phyloP scores from a whole-genome alignment of 805 yeast genomes.

The Myxozyma vanderwaltii region DNA sequence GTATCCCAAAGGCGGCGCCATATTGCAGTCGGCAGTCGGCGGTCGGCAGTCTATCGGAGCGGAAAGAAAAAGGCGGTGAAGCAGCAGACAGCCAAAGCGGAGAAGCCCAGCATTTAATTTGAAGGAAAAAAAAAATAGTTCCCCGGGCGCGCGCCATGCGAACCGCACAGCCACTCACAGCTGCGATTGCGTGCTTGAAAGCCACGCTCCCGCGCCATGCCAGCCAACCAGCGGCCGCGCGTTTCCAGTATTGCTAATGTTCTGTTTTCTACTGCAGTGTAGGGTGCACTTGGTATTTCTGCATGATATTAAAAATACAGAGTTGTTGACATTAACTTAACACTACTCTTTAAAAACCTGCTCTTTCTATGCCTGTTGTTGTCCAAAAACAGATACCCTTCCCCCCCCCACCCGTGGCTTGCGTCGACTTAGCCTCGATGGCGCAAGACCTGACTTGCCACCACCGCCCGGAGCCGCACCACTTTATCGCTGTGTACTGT shows the following conservation, averaged over 20 bases:
- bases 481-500: not conserved
- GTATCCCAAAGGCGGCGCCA: constrained; percentile 29
- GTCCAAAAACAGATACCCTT: too few species aligned
- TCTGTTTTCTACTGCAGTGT: not conserved
- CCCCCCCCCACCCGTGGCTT: too few species aligned
- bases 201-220: not conserved
- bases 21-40: not conserved
- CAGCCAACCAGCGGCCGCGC: not conserved
- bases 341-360: too few species aligned
- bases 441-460: constrained; percentile 3
- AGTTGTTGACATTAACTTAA: too few species aligned
- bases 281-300: too few species aligned
- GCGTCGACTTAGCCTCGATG: not conserved
- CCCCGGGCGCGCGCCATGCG: constrained; percentile 1
- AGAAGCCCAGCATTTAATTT: not conserved
- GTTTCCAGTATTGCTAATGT: not conserved
- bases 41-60: not conserved
- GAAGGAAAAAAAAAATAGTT: constrained; percentile 2
- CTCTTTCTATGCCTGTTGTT: too few species aligned
- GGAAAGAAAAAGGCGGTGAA: not conserved
- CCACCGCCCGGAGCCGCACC: constrained; percentile 8
- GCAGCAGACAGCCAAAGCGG: not conserved
- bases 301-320: too few species aligned
- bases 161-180: not conserved
- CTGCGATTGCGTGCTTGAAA: constrained; percentile 10